A percentile compares a stretch with the other conserved stretches of the same genome.
These are phyloP conservation scores for Coprinopsis sp. DNA, from an alignment of 768 basidiomycete species.

Conservation along the genomic window DNA sequence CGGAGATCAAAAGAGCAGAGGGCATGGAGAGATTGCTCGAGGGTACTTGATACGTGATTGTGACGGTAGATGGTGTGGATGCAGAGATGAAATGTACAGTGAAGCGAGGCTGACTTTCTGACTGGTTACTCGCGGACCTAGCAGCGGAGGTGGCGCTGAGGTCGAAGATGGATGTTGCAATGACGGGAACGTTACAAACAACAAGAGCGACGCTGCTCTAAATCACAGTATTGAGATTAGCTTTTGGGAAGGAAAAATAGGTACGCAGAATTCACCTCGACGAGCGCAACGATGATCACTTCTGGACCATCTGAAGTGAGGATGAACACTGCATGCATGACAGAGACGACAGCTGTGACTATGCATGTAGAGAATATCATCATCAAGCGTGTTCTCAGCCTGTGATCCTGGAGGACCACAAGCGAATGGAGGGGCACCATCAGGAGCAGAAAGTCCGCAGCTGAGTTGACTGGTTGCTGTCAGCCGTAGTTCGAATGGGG, in stretches of 20 bases:
- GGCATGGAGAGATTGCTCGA: too few relatives aligned
- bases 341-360: slow-evolving; percentile 41
- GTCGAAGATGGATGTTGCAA: slow-evolving; percentile 22
- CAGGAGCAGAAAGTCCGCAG: slow-evolving; percentile 44
- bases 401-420: slow-evolving; percentile 33
- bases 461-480: slow-evolving; percentile 35
- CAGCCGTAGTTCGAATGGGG: neutral
- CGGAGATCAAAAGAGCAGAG: neutral
- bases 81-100: neutral
- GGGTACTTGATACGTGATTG: too few relatives aligned
- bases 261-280: slow-evolving; percentile 32
- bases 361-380: slow-evolving; percentile 52
- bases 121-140: neutral
- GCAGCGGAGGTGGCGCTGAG: slow-evolving; percentile 3
- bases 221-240: neutral
- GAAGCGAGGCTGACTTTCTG: neutral
- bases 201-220: slow-evolving; percentile 32
- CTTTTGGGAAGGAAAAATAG: neutral
- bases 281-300: slow-evolving; percentile 34
- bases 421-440: slow-evolving; percentile 42
- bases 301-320: slow-evolving; percentile 22
- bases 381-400: slow-evolving; percentile 37
- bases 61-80: neutral
- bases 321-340: slow-evolving; percentile 45
- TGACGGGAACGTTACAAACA: slow-evolving; percentile 37